Conservation (phyloP, 257 asterid species). For the Capsicum baccatum region DNA sequence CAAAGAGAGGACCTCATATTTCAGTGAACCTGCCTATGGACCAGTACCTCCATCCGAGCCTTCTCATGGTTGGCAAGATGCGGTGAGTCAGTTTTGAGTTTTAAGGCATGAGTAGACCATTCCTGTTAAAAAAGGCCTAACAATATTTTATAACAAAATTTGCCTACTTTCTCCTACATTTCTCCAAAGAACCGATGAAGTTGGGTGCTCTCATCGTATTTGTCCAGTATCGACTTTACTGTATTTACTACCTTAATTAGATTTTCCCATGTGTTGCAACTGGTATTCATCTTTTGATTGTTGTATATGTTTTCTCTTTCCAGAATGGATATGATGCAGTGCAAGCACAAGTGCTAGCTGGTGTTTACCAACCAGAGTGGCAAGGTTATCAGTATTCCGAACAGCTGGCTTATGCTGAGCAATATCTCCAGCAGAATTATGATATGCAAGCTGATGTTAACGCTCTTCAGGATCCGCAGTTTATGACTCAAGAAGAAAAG, state of each 20-base stretch:
- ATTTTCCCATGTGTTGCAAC: not conserved
- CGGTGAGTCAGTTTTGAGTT: constrained; percentile 50
- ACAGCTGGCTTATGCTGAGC: constrained; percentile 87
- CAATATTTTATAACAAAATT: not conserved
- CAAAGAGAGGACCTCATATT: constrained; percentile 73
- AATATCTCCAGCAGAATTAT: constrained; percentile 79
- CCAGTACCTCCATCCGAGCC: constrained; percentile 92
- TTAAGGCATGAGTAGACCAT: constrained; percentile 23
- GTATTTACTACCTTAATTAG: not conserved
- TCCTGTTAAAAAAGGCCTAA: not conserved
- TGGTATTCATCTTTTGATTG: constrained; percentile 24
- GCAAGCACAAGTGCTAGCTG: constrained; percentile 80
- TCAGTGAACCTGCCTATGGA: constrained; percentile 85
- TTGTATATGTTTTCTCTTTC: constrained; percentile 22
- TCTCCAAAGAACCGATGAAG: not conserved
- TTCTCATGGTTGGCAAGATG: constrained; percentile 82
- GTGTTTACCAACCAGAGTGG: constrained; percentile 88
- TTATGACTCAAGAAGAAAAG: constrained; percentile 98
- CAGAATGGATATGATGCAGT: constrained; percentile 80
- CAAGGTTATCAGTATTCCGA: constrained; percentile 90
- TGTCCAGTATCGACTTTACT: not conserved
- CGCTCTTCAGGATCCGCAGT: constrained; percentile 67
- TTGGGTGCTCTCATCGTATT: not conserved
- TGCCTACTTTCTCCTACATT: constrained; percentile 13
- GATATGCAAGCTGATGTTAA: constrained; percentile 67